phyloP scores from a whole-genome alignment of 768 basidiomycete species.

The Termitomyces sp. region DNA sequence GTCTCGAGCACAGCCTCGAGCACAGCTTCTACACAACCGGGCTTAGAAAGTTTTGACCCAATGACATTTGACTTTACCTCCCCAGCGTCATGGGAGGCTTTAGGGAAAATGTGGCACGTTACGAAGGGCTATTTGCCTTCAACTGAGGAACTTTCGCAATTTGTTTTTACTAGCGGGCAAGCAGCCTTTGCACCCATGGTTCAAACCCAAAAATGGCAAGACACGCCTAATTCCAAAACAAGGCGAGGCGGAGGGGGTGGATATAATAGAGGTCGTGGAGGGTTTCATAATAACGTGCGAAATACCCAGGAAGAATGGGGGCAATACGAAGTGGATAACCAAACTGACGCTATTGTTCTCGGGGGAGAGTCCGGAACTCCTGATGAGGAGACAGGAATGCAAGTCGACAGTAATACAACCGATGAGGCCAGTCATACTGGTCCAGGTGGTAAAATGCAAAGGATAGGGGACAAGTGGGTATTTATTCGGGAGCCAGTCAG shows the following conservation, averaged over 20 bases:
- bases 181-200: slow-evolving; percentile 18
- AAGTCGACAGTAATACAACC: slow-evolving; percentile 8
- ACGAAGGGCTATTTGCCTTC: slow-evolving; percentile 66
- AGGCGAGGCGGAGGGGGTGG: slow-evolving; percentile 28
- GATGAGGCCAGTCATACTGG: slow-evolving; percentile 14
- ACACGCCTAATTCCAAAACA: slow-evolving; percentile 11
- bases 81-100: slow-evolving; percentile 73
- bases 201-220: slow-evolving; percentile 19
- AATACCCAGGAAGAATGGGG: slow-evolving; percentile 31
- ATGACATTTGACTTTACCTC: slow-evolving; percentile 68
- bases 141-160: slow-evolving; percentile 74
- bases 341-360: slow-evolving; percentile 56
- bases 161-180: slow-evolving; percentile 44
- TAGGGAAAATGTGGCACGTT: slow-evolving; percentile 73
- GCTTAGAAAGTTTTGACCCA: slow-evolving; percentile 68
- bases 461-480: slow-evolving; percentile 67
- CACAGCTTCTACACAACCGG: slow-evolving; percentile 30
- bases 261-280: slow-evolving; percentile 33
- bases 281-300: slow-evolving; percentile 43
- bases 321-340: slow-evolving; percentile 27
- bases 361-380: slow-evolving; percentile 35
- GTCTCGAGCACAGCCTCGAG: slow-evolving; percentile 30
- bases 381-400: slow-evolving; percentile 4
- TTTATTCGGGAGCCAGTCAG: slow-evolving; percentile 47
- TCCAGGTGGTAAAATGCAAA: slow-evolving; percentile 58